These are phyloP conservation scores for Globisporangium takayamanum DNA, from an alignment of 352 stramenopile species.

Conservation along the genomic window DNA sequence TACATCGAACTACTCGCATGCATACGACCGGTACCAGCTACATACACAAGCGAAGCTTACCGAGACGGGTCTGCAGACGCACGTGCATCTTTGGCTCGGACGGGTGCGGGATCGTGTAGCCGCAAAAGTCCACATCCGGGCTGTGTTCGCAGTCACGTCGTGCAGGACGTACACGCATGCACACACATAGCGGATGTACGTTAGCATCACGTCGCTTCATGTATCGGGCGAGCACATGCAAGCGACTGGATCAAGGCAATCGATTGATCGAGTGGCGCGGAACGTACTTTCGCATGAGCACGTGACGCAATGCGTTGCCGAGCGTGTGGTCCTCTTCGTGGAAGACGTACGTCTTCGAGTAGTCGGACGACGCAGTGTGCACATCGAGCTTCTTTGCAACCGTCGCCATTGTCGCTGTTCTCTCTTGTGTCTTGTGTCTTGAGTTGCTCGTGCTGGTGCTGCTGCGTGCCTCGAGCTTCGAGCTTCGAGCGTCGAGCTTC, in stretches of 20 bases:
- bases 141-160: constrained; percentile 34
- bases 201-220: no score
- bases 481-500: no score
- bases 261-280: not conserved
- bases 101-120: constrained; percentile 94
- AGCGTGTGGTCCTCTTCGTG: constrained; percentile 89
- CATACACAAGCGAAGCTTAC: constrained; percentile 15
- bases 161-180: not conserved
- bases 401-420: constrained; percentile 14
- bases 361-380: constrained; percentile 69
- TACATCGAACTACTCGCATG: not conserved
- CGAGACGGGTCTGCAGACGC: constrained; percentile 83
- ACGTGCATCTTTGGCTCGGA: constrained; percentile 94
- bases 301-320: constrained; percentile 88
- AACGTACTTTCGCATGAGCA: constrained; percentile 88
- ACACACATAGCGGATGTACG: not conserved
- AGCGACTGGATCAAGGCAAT: not conserved
- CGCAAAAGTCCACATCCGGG: constrained; percentile 89
- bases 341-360: constrained; percentile 86
- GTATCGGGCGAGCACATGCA: not conserved
- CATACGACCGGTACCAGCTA: not conserved
- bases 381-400: constrained; percentile 74
- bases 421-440: not conserved
- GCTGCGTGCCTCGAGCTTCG: no score
- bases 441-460: no score